Evolutionary conservation across 345 rosid genomes (phyloP).

Genomic region (Camelina sativa): DNA sequence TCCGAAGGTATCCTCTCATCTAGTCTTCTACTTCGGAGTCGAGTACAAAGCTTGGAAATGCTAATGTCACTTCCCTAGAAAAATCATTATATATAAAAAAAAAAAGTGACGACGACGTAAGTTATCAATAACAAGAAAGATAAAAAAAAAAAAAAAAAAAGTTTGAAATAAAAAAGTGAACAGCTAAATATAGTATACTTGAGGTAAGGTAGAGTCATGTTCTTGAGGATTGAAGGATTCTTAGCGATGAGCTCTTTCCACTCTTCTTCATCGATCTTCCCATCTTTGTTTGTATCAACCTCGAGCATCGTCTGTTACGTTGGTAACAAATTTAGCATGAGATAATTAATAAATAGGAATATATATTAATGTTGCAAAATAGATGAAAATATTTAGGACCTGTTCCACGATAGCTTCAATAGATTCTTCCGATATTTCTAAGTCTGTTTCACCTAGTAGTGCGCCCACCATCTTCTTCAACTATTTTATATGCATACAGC

Average conservation of each 20-base stretch:
- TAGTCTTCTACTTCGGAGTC: constrained; percentile 42
- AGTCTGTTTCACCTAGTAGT: constrained; percentile 67
- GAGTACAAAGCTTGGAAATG: constrained; percentile 45
- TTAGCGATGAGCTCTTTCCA: constrained; percentile 70
- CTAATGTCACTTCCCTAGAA: constrained; percentile 40
- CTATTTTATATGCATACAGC: no score
- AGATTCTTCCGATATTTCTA: constrained; percentile 53
- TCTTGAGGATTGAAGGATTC: constrained; percentile 72
- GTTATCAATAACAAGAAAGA: neutral
- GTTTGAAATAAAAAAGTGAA: neutral
- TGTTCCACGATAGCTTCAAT: constrained; percentile 71
- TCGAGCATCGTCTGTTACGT: constrained; percentile 62
- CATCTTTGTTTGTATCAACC: constrained; percentile 75
- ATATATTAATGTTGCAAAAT: neutral
- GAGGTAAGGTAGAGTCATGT: constrained; percentile 77
- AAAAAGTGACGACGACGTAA: neutral
- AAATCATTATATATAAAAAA: no score
- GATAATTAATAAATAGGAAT: neutral
- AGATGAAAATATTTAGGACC: constrained; percentile 42
- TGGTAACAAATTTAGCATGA: neutral
- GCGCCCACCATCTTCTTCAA: constrained; percentile 82
- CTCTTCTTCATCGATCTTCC: constrained; percentile 77
- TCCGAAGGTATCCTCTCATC: neutral
- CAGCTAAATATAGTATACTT: constrained; percentile 41
- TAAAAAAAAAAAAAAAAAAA: no score